These are phyloP conservation scores for Boletus tylopilopsis DNA, from an alignment of 768 basidiomycete genomes.

Conservation along the genomic window DNA sequence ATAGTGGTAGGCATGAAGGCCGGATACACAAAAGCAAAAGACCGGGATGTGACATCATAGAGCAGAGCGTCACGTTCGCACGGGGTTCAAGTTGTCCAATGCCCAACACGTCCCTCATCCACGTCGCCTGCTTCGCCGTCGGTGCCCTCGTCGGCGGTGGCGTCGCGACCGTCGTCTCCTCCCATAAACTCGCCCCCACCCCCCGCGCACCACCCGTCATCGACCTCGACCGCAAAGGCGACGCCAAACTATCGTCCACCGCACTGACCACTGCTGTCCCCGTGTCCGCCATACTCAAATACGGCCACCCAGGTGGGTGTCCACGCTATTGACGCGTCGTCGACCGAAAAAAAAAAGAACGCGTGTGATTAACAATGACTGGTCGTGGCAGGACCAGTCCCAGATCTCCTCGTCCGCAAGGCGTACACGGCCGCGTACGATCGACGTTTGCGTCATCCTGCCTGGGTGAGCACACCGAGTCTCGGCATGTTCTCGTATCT, in stretches of 20 bases:
- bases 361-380: conserved; percentile 5
- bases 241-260: conserved; percentile 39
- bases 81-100: too few species aligned
- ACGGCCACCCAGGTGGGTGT: conserved; percentile 21
- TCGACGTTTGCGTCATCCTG: conserved; percentile 81
- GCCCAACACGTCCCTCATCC: conserved; percentile 49
- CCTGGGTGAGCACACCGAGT: conserved; percentile 63
- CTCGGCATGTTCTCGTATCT: too few species aligned
- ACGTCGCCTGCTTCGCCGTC: conserved; percentile 74
- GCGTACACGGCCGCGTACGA: conserved; percentile 93
- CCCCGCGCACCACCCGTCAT: conserved; percentile 34
- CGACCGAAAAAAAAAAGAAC: too few species aligned
- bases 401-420: conserved; percentile 72
- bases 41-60: too few species aligned
- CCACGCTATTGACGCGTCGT: not conserved
- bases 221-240: conserved; percentile 44
- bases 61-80: too few species aligned
- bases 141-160: conserved; percentile 82
- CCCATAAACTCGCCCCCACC: conserved; percentile 22
- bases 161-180: conserved; percentile 49
- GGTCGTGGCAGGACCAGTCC: conserved; percentile 67
- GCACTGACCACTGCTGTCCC: conserved; percentile 19
- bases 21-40: too few species aligned
- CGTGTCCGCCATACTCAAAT: conserved; percentile 49
- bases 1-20: too few species aligned